Conservation (phyloP, 441 rosid genomes). For the Isatis lusitanica region DNA sequence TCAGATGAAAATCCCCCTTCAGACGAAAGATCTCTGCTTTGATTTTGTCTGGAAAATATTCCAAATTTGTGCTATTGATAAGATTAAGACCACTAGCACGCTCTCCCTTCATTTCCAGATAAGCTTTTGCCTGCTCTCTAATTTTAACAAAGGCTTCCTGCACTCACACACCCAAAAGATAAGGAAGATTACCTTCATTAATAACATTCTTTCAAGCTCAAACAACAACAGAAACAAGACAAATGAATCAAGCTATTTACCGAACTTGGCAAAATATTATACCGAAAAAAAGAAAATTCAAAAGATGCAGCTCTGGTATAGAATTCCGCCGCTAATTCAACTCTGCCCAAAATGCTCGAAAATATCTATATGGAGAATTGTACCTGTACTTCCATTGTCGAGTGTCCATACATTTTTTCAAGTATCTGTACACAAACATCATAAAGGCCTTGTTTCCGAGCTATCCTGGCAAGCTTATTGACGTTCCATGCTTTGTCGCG, state of each 20-base stretch:
- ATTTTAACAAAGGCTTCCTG: conserved; percentile 99
- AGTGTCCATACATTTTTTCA: conserved; percentile 98
- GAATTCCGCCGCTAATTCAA: background rate
- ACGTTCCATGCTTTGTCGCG: conserved; percentile 99
- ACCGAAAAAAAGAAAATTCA: background rate
- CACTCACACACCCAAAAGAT: conserved; percentile 32
- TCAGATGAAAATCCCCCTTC: conserved; percentile 84
- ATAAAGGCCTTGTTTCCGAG: conserved; percentile 96
- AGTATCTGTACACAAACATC: conserved; percentile 91
- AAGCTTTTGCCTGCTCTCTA: conserved; percentile 98
- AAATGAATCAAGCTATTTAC: background rate
- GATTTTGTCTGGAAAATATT: conserved; percentile 86
- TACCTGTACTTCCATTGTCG: conserved; percentile 99
- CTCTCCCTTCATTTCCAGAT: conserved; percentile 94
- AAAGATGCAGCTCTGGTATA: conserved; percentile 1
- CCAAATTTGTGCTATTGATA: conserved; percentile 90
- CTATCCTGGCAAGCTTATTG: conserved; percentile 96
- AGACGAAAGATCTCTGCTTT: conserved; percentile 90
- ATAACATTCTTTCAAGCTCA: conserved; percentile 16
- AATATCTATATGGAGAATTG: conserved; percentile 5
- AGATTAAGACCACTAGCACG: conserved; percentile 90
- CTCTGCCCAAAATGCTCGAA: background rate
- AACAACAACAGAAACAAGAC: background rate
- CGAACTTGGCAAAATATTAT: background rate
- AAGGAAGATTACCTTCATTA: conserved; percentile 5